Percentiles rank a stretch among this genome's conserved stretches.
phyloP scores from a whole-genome alignment of 345 rosid genomes.

The Punica granatum region DNA sequence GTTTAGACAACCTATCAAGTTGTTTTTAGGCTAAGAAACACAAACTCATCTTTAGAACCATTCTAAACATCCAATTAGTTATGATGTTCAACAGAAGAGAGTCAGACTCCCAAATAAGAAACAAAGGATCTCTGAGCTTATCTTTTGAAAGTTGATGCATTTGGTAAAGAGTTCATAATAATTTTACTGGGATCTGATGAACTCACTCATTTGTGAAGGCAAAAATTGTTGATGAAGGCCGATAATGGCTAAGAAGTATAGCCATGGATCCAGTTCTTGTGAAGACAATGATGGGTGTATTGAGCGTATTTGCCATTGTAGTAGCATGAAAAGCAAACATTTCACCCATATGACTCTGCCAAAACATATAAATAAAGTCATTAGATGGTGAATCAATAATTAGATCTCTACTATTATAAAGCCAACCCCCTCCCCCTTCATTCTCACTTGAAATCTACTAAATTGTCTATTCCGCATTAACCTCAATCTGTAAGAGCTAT shows the following conservation, averaged over 20 bases:
- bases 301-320: conserved; percentile 85
- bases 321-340: conserved; percentile 97
- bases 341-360: conserved; percentile 89
- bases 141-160: neutral
- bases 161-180: neutral
- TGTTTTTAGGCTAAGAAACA: neutral
- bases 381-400: neutral
- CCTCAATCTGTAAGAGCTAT: neutral
- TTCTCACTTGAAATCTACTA: neutral
- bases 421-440: neutral
- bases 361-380: conserved; percentile 16
- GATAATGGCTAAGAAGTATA: conserved; percentile 71
- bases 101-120: neutral
- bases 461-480: neutral
- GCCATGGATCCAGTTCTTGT: conserved; percentile 98
- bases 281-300: conserved; percentile 73
- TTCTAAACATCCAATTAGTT: neutral
- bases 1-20: neutral
- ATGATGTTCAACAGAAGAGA: neutral
- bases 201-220: conserved; percentile 96
- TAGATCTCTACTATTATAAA: neutral
- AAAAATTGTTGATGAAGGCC: conserved; percentile 75
- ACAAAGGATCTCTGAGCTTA: neutral
- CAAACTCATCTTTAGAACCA: neutral
- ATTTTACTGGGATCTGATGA: neutral